Conservation (phyloP, 2,329 filamentous ascomycete species). For the Ploettnerulaceae sp. region DNA sequence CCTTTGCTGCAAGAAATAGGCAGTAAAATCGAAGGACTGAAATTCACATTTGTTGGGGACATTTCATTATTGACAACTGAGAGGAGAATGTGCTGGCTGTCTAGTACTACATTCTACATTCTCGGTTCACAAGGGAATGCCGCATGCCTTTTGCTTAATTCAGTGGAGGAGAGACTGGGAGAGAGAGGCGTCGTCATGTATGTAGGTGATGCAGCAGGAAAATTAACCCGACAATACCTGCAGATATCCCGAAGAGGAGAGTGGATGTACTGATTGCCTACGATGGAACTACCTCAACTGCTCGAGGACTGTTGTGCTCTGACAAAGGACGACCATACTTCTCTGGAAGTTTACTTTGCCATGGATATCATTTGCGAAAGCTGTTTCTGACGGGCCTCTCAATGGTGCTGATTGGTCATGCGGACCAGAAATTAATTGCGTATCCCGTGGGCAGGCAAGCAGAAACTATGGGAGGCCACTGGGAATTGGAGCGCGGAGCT, state of each 20-base stretch:
- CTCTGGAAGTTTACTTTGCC: conserved; percentile 43
- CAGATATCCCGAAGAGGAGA: conserved; percentile 31
- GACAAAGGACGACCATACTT: conserved; percentile 42
- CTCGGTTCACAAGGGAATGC: conserved; percentile 42
- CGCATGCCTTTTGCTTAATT: conserved; percentile 40
- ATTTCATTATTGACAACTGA: conserved; percentile 39
- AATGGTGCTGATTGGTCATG: conserved; percentile 44
- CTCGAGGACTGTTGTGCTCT: conserved; percentile 39
- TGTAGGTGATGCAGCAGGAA: conserved; percentile 37
- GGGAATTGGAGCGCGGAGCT: conserved; percentile 44
- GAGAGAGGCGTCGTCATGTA: conserved; percentile 37
- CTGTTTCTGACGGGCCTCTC: conserved; percentile 40
- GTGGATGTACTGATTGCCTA: conserved; percentile 39
- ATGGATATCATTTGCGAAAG: conserved; percentile 39
- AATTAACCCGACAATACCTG: conserved; percentile 25
- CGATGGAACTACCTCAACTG: conserved; percentile 43
- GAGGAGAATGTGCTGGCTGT: conserved; percentile 40
- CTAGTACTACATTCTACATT: conserved; percentile 41
- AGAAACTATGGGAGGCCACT: conserved; percentile 36
- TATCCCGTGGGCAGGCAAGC: conserved; percentile 41
- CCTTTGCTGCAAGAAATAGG: conserved; percentile 38
- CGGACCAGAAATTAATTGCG: conserved; percentile 44
- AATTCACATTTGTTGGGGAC: conserved; percentile 40
- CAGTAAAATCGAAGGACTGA: conserved; percentile 42
- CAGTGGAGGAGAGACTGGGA: conserved; percentile 39